Base-by-base conservation (phyloP, 2,329 filamentous ascomycete species). In the Colletotrichum trifolii region DNA sequence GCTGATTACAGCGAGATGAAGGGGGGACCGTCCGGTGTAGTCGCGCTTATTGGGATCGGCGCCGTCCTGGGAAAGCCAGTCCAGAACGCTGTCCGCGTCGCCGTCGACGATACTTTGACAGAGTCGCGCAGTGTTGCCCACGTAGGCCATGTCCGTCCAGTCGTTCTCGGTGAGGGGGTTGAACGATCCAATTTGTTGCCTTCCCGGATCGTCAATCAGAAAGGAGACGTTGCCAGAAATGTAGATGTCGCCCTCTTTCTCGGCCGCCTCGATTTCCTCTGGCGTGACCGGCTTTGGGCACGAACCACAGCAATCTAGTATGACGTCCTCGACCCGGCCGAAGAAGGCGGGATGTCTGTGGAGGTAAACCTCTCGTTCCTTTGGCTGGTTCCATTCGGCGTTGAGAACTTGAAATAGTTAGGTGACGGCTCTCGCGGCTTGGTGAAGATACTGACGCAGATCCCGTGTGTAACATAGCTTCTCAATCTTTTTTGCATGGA, bases 131-230 rank as follows among this genome's bases (percentile, higher is more conserved):
- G 92, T 94, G 69, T 94, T 92, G 10, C 92, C 91, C 40, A 96
- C 85, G 69, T 96, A 97, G 0, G 93, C 92, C 92, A 96, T 96
- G 69, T 94, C 91, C 1, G 93, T 96, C 92, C 93, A 96, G 72
- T 96, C 92, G 54, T 92, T 85, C 46, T 93, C 89, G 0, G 91
- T 94, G 42, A 95, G 83, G 0, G 93, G 93, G 70, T 96, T 91
- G 79, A 96, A 96, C 9, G 84, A 87, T 34, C 85, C 85, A 54
- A 87, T 87, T 74, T 86, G 79, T 73, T 96, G 93, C 60, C 93
- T 85, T 15, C 93, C 93, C 2, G 93, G 92, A 69, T 97, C 87
- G 71, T 97, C 92, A 67, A 89, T 90, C 69, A 96, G 82, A 75
- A 96, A 96, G 0, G 83, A 82, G 9, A 96, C 83, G 25, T 85